Conservation (phyloP, 495 filamentous ascomycete species). For the Penicillium daleae region DNA sequence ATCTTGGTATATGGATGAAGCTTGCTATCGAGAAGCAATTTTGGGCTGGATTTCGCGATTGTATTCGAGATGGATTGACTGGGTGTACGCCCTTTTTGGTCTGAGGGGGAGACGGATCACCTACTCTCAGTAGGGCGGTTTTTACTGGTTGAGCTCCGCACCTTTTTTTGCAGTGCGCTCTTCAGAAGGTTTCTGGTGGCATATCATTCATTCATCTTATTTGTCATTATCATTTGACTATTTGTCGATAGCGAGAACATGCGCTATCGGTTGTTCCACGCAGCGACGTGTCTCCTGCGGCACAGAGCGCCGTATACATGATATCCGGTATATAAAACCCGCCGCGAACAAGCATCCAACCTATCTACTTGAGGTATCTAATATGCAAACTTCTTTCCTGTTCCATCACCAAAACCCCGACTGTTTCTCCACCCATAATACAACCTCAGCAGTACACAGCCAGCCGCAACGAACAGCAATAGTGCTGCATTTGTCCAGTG, state of each 20-base stretch:
- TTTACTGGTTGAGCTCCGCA: neutral
- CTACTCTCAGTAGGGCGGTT: no score
- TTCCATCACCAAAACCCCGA: constrained; percentile 19
- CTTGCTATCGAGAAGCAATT: neutral
- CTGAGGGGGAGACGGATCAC: no score
- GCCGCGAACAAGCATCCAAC: neutral
- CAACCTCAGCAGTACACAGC: constrained; percentile 40
- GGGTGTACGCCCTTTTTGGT: no score
- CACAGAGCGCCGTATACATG: neutral
- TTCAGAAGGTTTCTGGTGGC: neutral
- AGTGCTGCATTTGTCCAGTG: constrained; percentile 59
- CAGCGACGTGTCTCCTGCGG: neutral
- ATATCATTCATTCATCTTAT: neutral
- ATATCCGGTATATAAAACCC: neutral
- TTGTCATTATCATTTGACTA: neutral
- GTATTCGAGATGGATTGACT: no score
- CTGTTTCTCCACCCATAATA: constrained; percentile 47
- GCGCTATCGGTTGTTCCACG: neutral
- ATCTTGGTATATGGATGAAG: neutral
- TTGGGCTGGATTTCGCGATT: neutral
- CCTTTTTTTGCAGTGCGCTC: no score
- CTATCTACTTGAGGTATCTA: constrained; percentile 19
- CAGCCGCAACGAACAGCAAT: constrained; percentile 42
- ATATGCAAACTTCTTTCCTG: constrained; percentile 39
- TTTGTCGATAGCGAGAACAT: no score